Evolutionary conservation across 1,284 basidiomycete species (phyloP), one percentile per base, ranked within the genome.

Genomic region (Moesziomyces globuligerus): DNA sequence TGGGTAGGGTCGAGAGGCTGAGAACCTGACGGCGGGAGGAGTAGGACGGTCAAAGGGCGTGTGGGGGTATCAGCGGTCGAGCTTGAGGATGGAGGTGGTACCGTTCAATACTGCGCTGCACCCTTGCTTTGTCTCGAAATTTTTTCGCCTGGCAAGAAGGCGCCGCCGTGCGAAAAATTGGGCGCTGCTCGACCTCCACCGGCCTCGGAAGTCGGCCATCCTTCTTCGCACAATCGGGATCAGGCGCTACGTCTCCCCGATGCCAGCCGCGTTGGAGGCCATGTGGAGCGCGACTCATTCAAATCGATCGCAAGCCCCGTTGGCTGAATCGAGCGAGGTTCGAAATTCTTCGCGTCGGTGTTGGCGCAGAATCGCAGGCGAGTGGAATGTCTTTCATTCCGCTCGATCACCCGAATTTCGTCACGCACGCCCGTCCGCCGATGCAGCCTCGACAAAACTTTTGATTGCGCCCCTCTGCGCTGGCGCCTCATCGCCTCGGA

Each of bases 341-440:
- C 17, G 23, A 59, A 59, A 69, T 53, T 69, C 25, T 70, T 64
- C 45, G 55, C 48, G 46, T 56, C 59, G 45, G 42, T 10, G 46
- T 26, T 55, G 28, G 40, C 67, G 41, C 46, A 48, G 45, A 51
- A 29, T 20, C n/a, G 20, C 42, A 51, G 44, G 55, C 50, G 32
- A 41, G 47, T 28, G 24, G 47, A 56, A 55, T 70, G 52, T 58
- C 67, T 55, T 64, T 70, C 67, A 59, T 43, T 70, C 36, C 26
- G 6, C 24, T 64, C 67, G 67, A 70, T 70, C 67, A 64, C 60
- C 42, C 7, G 21, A 20, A 36, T 55, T 64, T 59, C 40, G 55
- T 59, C 55, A 24, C 50, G 51, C 51, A 45, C 17, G 5, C 13
- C 5, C 20, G 21, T 32, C 24, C 28, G 15, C 32, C n/a, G 17